Evolutionary conservation across 345 rosid species (phyloP), one percentile per base, ranked within the genome.

Genomic region (Dipteronia sinensis): DNA sequence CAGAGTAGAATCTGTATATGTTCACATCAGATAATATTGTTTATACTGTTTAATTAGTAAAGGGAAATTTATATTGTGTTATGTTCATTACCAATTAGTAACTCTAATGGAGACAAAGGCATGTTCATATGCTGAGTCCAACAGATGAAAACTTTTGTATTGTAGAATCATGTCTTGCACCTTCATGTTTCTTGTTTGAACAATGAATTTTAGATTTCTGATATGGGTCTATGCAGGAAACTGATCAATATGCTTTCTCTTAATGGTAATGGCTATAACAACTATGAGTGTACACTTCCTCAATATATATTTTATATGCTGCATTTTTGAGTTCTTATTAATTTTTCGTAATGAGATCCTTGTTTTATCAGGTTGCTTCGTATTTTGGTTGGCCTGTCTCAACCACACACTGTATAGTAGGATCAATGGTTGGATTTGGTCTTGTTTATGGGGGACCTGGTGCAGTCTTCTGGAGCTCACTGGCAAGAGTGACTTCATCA

Each of bases 371-470:
- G 99, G 93, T 95, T 19, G 93, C 99, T 7, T 95, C 99, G 17
- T 95, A 89, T 79, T 95, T 78, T 72, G 98, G 98, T 20, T 94
- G 90, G 95, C 99, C 99, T 29, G 98, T 96, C 82, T 96, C 99
- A 2, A 96, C 99, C 64, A 96, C 99, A 9, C 98, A 96, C 81
- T 96, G 98, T 78, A 94, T 94, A 23, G 91, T 96, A 6, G 99
- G 98, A 83, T 90, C 98, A 23, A 96, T 96, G 99, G 99, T 96
- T 55, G 99, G 99, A 38, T 94, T 96, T 76, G 98, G 97, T 13
- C 92, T 96, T 11, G 93, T 88, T 9, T 96, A 96, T 77, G 99
- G 99, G 8, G 99, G 99, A 65, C 67, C 92, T 74, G 95, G 94
- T 42, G 97, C 99, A 0, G 98, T 96, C 80, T 96, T 96, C 85